phyloP scores from a whole-genome alignment of 192 early-diverging fungal genomes.

The Coemansia sp. region DNA sequence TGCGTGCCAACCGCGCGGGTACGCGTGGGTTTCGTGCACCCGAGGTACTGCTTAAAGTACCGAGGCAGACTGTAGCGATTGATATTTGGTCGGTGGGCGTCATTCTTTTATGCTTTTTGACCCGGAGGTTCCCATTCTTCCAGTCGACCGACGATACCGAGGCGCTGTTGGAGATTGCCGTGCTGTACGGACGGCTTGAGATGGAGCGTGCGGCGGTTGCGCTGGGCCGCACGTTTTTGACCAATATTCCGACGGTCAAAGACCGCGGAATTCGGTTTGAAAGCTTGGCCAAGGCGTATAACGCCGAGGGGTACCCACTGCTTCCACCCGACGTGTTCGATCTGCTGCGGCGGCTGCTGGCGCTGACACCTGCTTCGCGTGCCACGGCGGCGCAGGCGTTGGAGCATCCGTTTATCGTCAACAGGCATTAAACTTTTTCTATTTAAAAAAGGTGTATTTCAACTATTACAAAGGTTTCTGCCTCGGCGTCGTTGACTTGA shows the following conservation, averaged over 20 bases:
- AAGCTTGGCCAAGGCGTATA: constrained; percentile 50
- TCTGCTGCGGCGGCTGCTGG: constrained; percentile 60
- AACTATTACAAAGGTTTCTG: no score
- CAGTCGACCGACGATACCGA: constrained; percentile 82
- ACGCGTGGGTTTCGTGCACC: constrained; percentile 93
- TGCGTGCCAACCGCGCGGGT: constrained; percentile 82
- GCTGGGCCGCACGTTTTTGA: constrained; percentile 53
- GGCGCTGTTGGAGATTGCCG: constrained; percentile 78
- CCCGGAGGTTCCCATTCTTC: constrained; percentile 88
- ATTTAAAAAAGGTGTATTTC: no score
- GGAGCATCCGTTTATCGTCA: constrained; percentile 66
- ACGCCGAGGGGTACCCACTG: constrained; percentile 26
- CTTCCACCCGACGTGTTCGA: constrained; percentile 56
- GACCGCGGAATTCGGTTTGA: constrained; percentile 48
- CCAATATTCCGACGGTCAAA: constrained; percentile 50
- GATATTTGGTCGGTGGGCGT: constrained; percentile 95
- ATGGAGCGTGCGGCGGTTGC: constrained; percentile 68
- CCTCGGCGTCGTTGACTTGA: no score
- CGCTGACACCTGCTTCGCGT: constrained; percentile 57
- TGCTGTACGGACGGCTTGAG: constrained; percentile 70
- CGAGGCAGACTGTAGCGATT: constrained; percentile 74
- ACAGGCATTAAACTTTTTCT: constrained; percentile 5
- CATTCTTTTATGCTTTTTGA: constrained; percentile 74
- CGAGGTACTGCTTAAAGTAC: constrained; percentile 82
- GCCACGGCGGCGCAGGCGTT: constrained; percentile 79